Conservation (phyloP, 192 early-diverging fungal genomes). For the Dissophora globulifera region DNA sequence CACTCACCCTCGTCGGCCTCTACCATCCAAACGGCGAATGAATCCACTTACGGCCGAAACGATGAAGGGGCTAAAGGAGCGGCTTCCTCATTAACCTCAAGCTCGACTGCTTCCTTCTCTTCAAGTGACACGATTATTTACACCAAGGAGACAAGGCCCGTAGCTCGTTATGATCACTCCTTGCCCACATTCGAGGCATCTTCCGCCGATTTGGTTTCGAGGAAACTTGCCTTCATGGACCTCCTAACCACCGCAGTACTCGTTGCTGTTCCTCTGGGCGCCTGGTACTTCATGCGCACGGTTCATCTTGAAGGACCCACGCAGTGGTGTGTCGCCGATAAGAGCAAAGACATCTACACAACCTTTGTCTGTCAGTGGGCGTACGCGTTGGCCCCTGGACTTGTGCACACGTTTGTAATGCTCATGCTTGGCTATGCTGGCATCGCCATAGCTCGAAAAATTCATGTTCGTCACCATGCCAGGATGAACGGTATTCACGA, state of each 20-base stretch:
- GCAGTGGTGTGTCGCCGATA: constrained; percentile 22
- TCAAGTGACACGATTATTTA: neutral
- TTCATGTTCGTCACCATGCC: constrained; percentile 22
- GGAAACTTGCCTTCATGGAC: constrained; percentile 19
- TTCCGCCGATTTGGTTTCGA: constrained; percentile 14
- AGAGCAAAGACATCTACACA: constrained; percentile 29
- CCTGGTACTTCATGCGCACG: constrained; percentile 29
- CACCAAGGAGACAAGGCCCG: constrained; percentile 5
- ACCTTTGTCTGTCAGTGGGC: constrained; percentile 48
- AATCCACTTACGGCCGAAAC: neutral
- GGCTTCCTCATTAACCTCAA: too few relatives aligned
- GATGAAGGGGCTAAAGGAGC: too few relatives aligned
- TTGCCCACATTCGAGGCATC: constrained; percentile 36
- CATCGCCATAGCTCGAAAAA: constrained; percentile 12
- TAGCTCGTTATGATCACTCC: constrained; percentile 25
- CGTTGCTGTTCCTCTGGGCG: constrained; percentile 23
- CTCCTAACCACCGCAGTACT: constrained; percentile 21
- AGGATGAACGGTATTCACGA: constrained; percentile 1
- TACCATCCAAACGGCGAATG: constrained; percentile 7
- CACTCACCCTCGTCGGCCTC: constrained; percentile 26
- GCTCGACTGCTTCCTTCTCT: neutral
- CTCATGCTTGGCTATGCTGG: constrained; percentile 32
- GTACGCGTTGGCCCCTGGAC: constrained; percentile 24
- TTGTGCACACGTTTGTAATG: constrained; percentile 30
- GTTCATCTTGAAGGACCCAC: constrained; percentile 23